Evolutionary conservation across 1,284 basidiomycete genomes (phyloP), one percentile per base, ranked within the genome.

Genomic region (Boletus semigastroideus): DNA sequence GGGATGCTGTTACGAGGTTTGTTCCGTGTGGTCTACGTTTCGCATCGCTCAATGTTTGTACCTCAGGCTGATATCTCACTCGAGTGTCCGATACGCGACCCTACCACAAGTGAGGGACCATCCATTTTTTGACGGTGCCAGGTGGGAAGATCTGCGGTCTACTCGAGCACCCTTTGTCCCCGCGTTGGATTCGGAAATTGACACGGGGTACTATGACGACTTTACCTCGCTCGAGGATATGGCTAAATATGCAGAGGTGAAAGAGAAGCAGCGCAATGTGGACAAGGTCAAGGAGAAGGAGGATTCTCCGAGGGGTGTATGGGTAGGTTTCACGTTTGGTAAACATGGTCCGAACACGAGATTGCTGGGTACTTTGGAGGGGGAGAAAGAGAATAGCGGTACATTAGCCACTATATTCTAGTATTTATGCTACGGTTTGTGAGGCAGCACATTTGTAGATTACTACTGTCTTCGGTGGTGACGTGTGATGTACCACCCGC

Each of bases 141-240:
- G 83, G 54, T 97, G 96, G 87, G 81, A 86, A 31, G 78, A 83
- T 62, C 77, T 98, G 20, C 87, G 96, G 38, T 73, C 82, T 17
- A 79, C 84, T 25, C 81, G 80, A n/a, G 90, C 97, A 13, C 97
- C 97, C 0, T 99, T 98, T 71, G 90, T 99, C 5, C 97, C 97
- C 19, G 89, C 94, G 11, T 83, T 99, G 34, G 95, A 98, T 66
- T 92, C 87, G 19, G 97, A 99, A 62, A 82, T 92, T 54, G 97
- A 98, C 69, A 95, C 95, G 1, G 96, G 95, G 12, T 99, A 99
- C 76, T 99, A 98, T 77, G 97, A 99, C 71, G 94, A 98, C 70
- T 99, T 98, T 71, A 88, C 87, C 25, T 90, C 83, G 22, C 77
- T 82, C 9, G 93, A 95, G 59, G 97, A 99, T 69, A 98, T 99